These are phyloP conservation scores for Phaseolus lunatus DNA, from an alignment of 306 rosid genomes.

Conservation along the genomic window DNA sequence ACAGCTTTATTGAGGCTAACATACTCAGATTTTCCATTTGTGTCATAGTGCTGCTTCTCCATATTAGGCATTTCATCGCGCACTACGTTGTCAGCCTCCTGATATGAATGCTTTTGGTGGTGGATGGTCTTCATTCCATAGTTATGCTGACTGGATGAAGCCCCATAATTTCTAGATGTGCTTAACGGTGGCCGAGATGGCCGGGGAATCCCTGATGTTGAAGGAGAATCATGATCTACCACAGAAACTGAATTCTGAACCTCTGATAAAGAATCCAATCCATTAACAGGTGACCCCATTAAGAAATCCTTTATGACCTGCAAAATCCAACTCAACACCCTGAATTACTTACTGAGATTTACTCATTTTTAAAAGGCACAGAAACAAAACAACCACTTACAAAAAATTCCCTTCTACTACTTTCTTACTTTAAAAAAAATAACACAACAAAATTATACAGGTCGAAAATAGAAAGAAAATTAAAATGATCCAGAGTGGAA, in stretches of 20 bases:
- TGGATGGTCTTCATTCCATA: slow-evolving; percentile 49
- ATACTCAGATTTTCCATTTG: slow-evolving; percentile 49
- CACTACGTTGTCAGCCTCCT: slow-evolving; percentile 33
- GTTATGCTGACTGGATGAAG: slow-evolving; percentile 57
- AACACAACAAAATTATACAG: slow-evolving; percentile 7
- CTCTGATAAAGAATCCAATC: slow-evolving; percentile 54
- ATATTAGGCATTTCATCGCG: slow-evolving; percentile 45
- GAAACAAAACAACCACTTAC: slow-evolving; percentile 45
- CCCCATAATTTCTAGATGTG: slow-evolving; percentile 54
- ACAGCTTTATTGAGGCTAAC: slow-evolving; percentile 44
- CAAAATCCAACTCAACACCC: slow-evolving; percentile 52
- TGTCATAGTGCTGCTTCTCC: slow-evolving; percentile 44
- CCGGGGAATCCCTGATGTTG: slow-evolving; percentile 54
- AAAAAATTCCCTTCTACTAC: slow-evolving; percentile 37
- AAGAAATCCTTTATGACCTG: slow-evolving; percentile 43
- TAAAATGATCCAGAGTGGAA: slow-evolving; percentile 48
- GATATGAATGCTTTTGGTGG: slow-evolving; percentile 49
- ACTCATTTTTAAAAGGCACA: slow-evolving; percentile 22
- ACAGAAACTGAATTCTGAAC: slow-evolving; percentile 59
- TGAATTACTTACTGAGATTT: slow-evolving; percentile 48
- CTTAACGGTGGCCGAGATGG: slow-evolving; percentile 57
- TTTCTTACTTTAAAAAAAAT: background rate
- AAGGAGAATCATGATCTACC: slow-evolving; percentile 50
- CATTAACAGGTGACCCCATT: slow-evolving; percentile 71
- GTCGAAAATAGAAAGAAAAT: slow-evolving; percentile 29